These are phyloP conservation scores for Cairneyella variabilis DNA, from an alignment of 495 filamentous ascomycete genomes.

Conservation along the genomic window DNA sequence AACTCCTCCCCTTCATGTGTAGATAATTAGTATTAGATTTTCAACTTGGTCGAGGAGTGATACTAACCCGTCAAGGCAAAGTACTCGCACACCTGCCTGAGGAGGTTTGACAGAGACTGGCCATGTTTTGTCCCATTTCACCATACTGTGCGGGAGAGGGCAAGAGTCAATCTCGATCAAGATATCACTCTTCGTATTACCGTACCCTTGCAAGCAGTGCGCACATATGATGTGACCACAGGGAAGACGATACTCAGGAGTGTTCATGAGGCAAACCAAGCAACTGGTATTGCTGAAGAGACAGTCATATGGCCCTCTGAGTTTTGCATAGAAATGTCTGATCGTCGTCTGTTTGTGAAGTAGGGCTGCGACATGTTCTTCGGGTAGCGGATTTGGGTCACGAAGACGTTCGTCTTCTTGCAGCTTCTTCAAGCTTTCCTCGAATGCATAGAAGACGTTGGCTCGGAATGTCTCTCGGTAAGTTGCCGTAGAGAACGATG, in stretches of 20 bases:
- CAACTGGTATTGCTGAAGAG: slow-evolving; percentile 41
- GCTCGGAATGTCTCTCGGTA: no score
- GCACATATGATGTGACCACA: slow-evolving; percentile 58
- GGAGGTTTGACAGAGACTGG: slow-evolving; percentile 38
- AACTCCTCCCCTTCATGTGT: slow-evolving; percentile 38
- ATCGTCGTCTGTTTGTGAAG: slow-evolving; percentile 14
- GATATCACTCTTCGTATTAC: slow-evolving; percentile 26
- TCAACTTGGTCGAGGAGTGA: background rate
- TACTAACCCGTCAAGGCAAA: slow-evolving; percentile 54
- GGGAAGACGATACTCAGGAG: slow-evolving; percentile 48
- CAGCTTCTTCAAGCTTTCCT: background rate
- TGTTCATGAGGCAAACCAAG: slow-evolving; percentile 50
- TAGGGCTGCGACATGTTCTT: slow-evolving; percentile 5
- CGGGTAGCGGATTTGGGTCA: background rate
- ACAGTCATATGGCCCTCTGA: slow-evolving; percentile 22
- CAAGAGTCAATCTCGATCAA: slow-evolving; percentile 31
- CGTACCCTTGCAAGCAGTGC: slow-evolving; percentile 30
- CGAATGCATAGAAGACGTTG: slow-evolving; percentile 20
- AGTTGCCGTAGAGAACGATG: slow-evolving; percentile 34
- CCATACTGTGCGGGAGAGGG: slow-evolving; percentile 23
- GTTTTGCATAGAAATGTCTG: slow-evolving; percentile 27
- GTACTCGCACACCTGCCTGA: slow-evolving; percentile 45
- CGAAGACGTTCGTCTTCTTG: slow-evolving; percentile 5
- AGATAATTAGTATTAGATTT: background rate
- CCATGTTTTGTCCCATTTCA: slow-evolving; percentile 29